Percentiles rank a stretch among this genome's conserved stretches.
Conservation (phyloP, 2,329 filamentous ascomycete genomes). For the Rutstroemia sp. region DNA sequence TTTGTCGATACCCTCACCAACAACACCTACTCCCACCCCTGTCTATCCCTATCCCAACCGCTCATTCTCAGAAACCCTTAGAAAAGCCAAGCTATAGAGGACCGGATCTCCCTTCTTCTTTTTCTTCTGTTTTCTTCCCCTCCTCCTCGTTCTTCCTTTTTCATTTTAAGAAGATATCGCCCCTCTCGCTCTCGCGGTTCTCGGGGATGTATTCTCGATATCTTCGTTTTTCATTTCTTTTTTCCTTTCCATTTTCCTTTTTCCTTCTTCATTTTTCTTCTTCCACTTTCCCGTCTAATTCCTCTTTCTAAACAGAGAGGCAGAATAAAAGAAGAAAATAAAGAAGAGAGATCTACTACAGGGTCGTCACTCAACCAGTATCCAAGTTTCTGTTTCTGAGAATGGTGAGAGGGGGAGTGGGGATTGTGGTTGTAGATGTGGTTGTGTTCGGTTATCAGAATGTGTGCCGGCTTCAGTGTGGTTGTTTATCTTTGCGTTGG, state of each 20-base stretch:
- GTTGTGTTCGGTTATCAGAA: too few species aligned
- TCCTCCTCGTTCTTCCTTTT: not conserved
- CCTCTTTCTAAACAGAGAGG: too few species aligned
- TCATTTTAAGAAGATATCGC: not conserved
- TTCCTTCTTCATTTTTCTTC: not conserved
- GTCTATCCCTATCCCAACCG: not conserved
- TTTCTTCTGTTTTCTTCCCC: not conserved
- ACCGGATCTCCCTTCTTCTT: not conserved
- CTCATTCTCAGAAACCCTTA: too few species aligned
- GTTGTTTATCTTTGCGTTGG: too few species aligned
- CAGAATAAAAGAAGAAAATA: not conserved
- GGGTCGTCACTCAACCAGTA: not conserved
- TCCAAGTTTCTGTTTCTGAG: not conserved
- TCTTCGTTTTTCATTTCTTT: not conserved
- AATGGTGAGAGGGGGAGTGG: not conserved
- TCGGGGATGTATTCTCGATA: conserved; percentile 1
- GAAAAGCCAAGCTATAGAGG: not conserved
- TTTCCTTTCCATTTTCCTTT: not conserved
- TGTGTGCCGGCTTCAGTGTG: too few species aligned
- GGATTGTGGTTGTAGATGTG: not conserved
- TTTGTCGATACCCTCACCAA: not conserved
- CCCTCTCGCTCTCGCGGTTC: not conserved
- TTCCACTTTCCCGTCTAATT: not conserved
- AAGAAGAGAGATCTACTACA: not conserved
- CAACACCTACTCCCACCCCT: not conserved